Conservation (phyloP, 352 stramenopile genomes). For the Albugo candida region DNA sequence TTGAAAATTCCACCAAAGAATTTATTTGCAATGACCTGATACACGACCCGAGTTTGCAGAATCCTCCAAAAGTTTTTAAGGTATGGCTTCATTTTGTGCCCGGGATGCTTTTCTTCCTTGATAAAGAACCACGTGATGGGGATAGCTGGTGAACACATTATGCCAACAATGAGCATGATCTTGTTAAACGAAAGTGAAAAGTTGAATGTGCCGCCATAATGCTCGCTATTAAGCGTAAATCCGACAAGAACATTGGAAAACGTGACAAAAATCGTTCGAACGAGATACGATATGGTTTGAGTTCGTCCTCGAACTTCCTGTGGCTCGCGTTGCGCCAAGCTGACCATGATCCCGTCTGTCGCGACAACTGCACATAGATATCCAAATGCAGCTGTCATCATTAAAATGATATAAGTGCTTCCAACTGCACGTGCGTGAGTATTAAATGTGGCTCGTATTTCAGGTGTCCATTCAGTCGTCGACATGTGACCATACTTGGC, state of each 20-base stretch:
- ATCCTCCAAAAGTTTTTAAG: constrained; percentile 20
- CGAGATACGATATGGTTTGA: constrained; percentile 19
- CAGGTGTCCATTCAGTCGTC: constrained; percentile 5
- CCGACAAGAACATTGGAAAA: constrained; percentile 13
- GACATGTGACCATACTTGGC: constrained; percentile 6
- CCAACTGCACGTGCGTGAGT: constrained; percentile 5
- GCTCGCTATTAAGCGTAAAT: constrained; percentile 22
- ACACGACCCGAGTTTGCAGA: constrained; percentile 23
- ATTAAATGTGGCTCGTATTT: constrained; percentile 12
- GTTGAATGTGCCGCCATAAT: constrained; percentile 23
- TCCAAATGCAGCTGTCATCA: constrained; percentile 33
- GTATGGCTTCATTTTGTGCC: constrained; percentile 13
- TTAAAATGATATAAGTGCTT: constrained; percentile 20
- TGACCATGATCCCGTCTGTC: constrained; percentile 23
- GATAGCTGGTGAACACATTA: constrained; percentile 11
- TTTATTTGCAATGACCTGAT: constrained; percentile 26
- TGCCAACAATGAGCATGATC: constrained; percentile 18
- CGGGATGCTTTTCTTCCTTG: constrained; percentile 16
- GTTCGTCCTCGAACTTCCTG: constrained; percentile 13
- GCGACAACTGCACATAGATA: constrained; percentile 51
- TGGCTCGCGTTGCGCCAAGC: constrained; percentile 18
- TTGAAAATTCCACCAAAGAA: constrained; percentile 26
- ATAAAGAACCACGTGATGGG: constrained; percentile 21
- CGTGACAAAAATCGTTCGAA: constrained; percentile 14
- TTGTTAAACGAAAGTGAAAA: constrained; percentile 16